These are phyloP conservation scores for Ustilago esculenta DNA, from an alignment of 1,284 basidiomycete species.

Conservation along the genomic window DNA sequence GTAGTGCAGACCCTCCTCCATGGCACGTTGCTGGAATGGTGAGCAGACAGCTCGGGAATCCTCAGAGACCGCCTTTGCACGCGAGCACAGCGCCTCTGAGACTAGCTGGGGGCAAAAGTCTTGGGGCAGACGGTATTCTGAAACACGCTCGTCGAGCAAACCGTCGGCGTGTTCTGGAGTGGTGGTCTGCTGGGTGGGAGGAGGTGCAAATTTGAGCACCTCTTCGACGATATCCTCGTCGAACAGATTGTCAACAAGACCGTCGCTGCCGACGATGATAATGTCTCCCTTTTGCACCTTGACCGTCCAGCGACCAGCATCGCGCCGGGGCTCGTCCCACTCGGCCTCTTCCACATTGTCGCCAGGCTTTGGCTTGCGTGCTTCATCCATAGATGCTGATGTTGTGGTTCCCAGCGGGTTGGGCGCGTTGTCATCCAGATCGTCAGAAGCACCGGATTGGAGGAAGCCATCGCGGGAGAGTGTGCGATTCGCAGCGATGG, in stretches of 20 bases:
- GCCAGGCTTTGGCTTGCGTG: constrained; percentile 22
- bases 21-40: constrained; percentile 72
- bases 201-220: constrained; percentile 74
- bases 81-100: constrained; percentile 70
- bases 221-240: constrained; percentile 93
- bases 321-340: constrained; percentile 65
- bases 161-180: constrained; percentile 22
- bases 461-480: constrained; percentile 50
- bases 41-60: constrained; percentile 70
- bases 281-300: constrained; percentile 86
- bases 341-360: constrained; percentile 50
- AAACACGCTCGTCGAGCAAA: constrained; percentile 13
- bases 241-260: constrained; percentile 92
- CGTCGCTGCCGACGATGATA: constrained; percentile 87
- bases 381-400: constrained; percentile 36
- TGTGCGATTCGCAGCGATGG: constrained; percentile 61
- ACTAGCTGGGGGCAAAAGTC: constrained; percentile 71
- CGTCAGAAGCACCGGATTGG: constrained; percentile 50
- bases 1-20: constrained; percentile 70
- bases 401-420: constrained; percentile 43
- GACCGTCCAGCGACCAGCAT: constrained; percentile 79
- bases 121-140: constrained; percentile 36
- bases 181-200: constrained; percentile 18
- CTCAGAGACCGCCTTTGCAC: constrained; percentile 71
- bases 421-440: constrained; percentile 49